Percentiles rank a stretch among this genome's conserved stretches.
Evolutionary conservation across 495 filamentous ascomycete genomes (phyloP).

Genomic region (Hypomontagnella monticulosa): DNA sequence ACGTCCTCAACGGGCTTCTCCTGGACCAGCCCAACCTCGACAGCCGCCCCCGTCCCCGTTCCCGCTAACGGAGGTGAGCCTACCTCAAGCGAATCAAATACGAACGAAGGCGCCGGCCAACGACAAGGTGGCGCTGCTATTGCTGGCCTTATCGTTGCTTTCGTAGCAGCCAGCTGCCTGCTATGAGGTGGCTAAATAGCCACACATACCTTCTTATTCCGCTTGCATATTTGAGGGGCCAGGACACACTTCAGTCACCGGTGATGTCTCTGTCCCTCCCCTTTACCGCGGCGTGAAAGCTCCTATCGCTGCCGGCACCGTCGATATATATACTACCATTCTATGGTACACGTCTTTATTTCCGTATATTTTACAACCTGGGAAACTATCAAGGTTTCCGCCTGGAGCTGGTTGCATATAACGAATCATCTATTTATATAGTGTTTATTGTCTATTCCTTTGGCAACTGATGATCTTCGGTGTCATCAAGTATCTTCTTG

Average conservation of each 20-base stretch:
- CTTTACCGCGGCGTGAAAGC: neutral
- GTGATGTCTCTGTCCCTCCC: neutral
- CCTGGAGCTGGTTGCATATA: conserved; percentile 31
- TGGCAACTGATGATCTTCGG: conserved; percentile 12
- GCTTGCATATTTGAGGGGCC: conserved; percentile 6
- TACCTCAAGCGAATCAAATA: conserved; percentile 33
- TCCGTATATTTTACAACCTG: conserved; percentile 19
- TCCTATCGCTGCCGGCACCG: neutral
- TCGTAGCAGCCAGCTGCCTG: conserved; percentile 57
- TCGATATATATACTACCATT: conserved; percentile 15
- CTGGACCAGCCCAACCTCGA: conserved; percentile 17
- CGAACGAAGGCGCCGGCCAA: conserved; percentile 51
- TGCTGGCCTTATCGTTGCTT: conserved; percentile 58
- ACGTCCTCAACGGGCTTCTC: conserved; percentile 24
- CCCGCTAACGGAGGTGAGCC: conserved; percentile 31
- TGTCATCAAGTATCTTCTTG: conserved; percentile 22
- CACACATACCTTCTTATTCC: conserved; percentile 6
- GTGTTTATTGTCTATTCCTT: conserved; percentile 38
- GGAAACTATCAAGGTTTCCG: conserved; percentile 3
- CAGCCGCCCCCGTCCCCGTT: conserved; percentile 4
- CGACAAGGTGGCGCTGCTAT: conserved; percentile 54
- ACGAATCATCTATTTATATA: conserved; percentile 37
- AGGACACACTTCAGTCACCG: neutral
- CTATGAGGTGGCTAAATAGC: conserved; percentile 38
- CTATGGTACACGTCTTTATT: neutral